A percentile compares a stretch with the other conserved stretches of the same genome.
Evolutionary conservation across 306 rosid genomes (phyloP).

Genomic region (Quercus mongolica): DNA sequence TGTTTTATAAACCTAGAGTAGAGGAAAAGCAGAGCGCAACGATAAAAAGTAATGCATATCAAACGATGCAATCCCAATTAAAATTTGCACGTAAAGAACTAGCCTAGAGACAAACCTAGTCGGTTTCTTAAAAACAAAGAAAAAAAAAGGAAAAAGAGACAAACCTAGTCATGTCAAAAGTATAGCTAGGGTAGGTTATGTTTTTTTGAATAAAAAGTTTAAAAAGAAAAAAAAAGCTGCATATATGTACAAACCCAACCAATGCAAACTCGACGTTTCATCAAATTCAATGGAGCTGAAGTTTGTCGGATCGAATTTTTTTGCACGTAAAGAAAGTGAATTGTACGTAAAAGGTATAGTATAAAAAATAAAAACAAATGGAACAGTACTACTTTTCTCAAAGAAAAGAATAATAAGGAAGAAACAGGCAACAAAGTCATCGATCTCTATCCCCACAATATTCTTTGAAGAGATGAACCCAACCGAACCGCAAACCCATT

Average conservation of each 20-base stretch:
- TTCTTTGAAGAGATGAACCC: too few relatives aligned
- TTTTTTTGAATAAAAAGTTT: not conserved
- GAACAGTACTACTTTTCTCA: constrained; percentile 8
- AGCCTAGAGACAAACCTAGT: not conserved
- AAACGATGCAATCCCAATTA: not conserved
- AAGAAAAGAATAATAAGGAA: constrained; percentile 18
- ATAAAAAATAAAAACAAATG: not conserved
- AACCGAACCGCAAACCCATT: not conserved
- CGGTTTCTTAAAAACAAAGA: too few relatives aligned
- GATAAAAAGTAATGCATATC: not conserved
- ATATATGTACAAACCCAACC: not conserved
- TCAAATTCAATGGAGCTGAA: constrained; percentile 23
- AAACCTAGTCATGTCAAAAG: not conserved
- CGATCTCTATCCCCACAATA: not conserved
- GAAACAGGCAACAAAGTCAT: not conserved
- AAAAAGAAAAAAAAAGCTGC: not conserved
- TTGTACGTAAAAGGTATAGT: not conserved
- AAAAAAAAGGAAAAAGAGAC: not conserved
- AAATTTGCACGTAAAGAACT: not conserved
- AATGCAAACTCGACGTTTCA: constrained; percentile 23
- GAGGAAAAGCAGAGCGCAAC: not conserved
- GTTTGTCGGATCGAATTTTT: constrained; percentile 16
- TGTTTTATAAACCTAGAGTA: not conserved
- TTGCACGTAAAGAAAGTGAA: not conserved
- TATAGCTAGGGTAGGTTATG: not conserved